phyloP scores from a whole-genome alignment of 2,329 filamentous ascomycete genomes.

The Ophidiomyces ophidiicola region DNA sequence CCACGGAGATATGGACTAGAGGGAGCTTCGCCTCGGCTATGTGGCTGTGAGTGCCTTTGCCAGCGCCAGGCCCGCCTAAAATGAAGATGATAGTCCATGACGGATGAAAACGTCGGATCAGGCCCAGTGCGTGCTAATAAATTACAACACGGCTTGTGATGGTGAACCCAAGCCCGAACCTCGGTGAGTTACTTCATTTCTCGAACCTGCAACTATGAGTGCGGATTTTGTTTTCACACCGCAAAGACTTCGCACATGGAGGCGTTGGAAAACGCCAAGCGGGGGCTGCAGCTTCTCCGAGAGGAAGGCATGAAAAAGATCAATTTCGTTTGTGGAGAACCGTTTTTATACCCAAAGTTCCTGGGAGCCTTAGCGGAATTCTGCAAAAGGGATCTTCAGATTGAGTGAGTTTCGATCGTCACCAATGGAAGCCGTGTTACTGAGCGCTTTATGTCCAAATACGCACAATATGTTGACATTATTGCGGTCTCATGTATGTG shows the following conservation, averaged over 20 bases:
- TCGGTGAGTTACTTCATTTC: constrained; percentile 38
- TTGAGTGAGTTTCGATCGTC: constrained; percentile 44
- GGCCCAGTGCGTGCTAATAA: neutral
- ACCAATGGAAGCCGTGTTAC: constrained; percentile 41
- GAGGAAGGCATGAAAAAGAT: constrained; percentile 43
- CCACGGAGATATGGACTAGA: constrained; percentile 8
- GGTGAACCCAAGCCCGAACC: constrained; percentile 1
- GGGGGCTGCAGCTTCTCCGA: constrained; percentile 35
- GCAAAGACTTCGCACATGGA: constrained; percentile 37
- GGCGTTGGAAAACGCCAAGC: constrained; percentile 31
- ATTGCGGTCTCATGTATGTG: constrained; percentile 41
- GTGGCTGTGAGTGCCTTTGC: constrained; percentile 9
- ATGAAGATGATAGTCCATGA: constrained; percentile 4
- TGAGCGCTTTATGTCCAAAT: constrained; percentile 31
- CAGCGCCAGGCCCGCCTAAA: constrained; percentile 9
- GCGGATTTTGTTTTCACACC: constrained; percentile 47
- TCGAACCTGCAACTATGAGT: constrained; percentile 37
- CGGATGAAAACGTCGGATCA: neutral
- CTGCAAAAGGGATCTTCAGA: constrained; percentile 36
- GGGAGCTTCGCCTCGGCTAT: constrained; percentile 3
- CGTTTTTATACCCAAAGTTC: constrained; percentile 38
- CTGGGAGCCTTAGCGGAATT: constrained; percentile 36
- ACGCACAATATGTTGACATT: constrained; percentile 39
- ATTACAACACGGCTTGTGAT: neutral
- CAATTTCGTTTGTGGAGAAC: constrained; percentile 45